These are phyloP conservation scores for Thelonectria blattea DNA, from an alignment of 2,329 filamentous ascomycete genomes.

Conservation along the genomic window DNA sequence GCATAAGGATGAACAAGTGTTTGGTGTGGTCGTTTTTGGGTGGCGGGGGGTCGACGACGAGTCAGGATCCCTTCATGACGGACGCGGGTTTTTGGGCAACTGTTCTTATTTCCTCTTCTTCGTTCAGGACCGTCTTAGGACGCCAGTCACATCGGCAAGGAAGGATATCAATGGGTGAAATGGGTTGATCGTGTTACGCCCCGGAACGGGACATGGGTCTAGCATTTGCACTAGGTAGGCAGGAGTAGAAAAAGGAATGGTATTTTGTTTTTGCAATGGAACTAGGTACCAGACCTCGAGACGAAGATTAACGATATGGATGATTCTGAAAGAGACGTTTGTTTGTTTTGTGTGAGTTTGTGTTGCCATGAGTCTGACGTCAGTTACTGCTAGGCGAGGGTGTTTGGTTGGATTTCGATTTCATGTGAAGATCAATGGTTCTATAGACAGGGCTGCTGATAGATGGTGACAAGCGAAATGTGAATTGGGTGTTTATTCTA, in stretches of 20 bases:
- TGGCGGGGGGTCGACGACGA: conserved; percentile 5
- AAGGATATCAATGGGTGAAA: conserved; percentile 33
- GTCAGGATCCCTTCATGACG: conserved; percentile 1
- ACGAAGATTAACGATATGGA: conserved; percentile 21
- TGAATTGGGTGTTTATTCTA: too few species aligned
- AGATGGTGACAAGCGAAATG: too few species aligned
- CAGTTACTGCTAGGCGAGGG: neutral
- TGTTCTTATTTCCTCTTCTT: conserved; percentile 9
- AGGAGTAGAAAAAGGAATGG: conserved; percentile 46
- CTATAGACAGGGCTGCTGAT: too few species aligned
- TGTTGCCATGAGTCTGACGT: neutral
- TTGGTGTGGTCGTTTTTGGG: conserved; percentile 26
- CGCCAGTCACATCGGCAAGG: conserved; percentile 32
- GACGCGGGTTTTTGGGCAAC: conserved; percentile 10
- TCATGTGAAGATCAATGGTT: too few species aligned
- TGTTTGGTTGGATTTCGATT: too few species aligned
- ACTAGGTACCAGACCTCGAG: conserved; percentile 28
- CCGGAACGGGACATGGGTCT: conserved; percentile 40
- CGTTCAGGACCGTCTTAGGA: conserved; percentile 29
- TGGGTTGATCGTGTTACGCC: conserved; percentile 41
- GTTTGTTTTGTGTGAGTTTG: neutral
- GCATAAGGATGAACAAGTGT: conserved; percentile 35
- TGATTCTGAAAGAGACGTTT: conserved; percentile 1
- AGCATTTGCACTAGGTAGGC: conserved; percentile 41
- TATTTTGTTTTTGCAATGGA: conserved; percentile 38